These are phyloP conservation scores for Diplodia corticola DNA, from an alignment of 2,329 filamentous ascomycete species.

Conservation along the genomic window DNA sequence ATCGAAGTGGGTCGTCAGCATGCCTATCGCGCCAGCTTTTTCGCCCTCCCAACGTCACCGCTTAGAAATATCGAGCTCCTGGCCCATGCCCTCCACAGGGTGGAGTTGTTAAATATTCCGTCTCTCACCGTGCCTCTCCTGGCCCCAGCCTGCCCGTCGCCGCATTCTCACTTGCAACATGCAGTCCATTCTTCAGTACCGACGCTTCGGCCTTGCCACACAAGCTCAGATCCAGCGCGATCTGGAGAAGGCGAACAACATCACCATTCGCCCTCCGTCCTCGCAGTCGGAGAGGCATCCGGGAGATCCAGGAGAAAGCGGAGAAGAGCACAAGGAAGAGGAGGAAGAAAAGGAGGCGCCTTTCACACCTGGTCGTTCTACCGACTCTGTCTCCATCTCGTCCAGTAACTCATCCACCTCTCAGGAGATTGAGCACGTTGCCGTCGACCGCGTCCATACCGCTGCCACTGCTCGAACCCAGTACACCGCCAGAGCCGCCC, in stretches of 20 bases:
- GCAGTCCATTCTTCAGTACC: conserved; percentile 34
- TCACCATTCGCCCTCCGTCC: conserved; percentile 1
- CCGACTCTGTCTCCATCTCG: conserved; percentile 12
- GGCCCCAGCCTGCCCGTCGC: neutral
- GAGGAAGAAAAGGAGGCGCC: conserved; percentile 24
- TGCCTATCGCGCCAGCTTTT: conserved; percentile 15
- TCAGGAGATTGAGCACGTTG: conserved; percentile 26
- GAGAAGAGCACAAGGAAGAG: neutral
- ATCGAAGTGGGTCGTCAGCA: neutral
- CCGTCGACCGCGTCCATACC: conserved; percentile 26
- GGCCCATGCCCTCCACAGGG: neutral
- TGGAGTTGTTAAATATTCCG: neutral
- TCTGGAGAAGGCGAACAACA: conserved; percentile 23
- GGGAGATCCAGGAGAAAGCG: neutral
- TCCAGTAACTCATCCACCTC: conserved; percentile 18
- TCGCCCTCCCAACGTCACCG: conserved; percentile 10
- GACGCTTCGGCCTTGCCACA: conserved; percentile 26
- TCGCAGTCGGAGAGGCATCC: neutral
- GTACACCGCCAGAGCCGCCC: conserved; percentile 34
- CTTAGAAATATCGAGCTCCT: conserved; percentile 1
- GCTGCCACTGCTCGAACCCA: conserved; percentile 33
- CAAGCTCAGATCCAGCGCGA: conserved; percentile 27
- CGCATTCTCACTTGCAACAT: conserved; percentile 23
- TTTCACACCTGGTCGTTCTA: conserved; percentile 21
- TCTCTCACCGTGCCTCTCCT: neutral